Percentiles rank a stretch among this genome's conserved stretches.
Conservation (phyloP, 164 flowering plant species). For the Amborella trichopoda region DNA sequence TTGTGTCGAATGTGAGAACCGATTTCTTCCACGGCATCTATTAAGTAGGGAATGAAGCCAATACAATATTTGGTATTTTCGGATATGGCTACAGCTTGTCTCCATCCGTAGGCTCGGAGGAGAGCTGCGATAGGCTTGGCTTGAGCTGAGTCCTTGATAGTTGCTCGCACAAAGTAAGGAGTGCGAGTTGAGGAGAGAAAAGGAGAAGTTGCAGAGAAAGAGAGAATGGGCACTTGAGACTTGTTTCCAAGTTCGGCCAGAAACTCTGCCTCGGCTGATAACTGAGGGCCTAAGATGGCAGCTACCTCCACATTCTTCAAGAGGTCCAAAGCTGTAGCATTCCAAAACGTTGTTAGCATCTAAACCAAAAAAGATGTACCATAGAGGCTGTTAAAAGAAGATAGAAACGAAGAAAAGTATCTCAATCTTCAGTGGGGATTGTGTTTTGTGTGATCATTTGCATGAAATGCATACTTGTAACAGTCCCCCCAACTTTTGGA, state of each 20-base stretch:
- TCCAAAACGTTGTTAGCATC: neutral
- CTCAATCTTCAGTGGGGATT: too few relatives aligned
- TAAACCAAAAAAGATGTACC: neutral
- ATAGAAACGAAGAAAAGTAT: neutral
- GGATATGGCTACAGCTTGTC: neutral
- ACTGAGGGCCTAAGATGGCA: constrained; percentile 4
- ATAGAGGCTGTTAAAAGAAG: too few relatives aligned
- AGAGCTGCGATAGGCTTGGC: neutral
- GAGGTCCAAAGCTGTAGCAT: neutral
- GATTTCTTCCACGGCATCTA: constrained; percentile 12
- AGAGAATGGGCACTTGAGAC: constrained; percentile 3
- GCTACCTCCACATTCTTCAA: constrained; percentile 1
- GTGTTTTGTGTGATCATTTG: neutral
- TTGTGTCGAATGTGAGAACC: constrained; percentile 18
- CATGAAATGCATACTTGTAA: too few relatives aligned
- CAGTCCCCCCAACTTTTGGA: too few relatives aligned
- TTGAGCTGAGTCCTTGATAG: neutral
- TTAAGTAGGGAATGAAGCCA: constrained; percentile 1
- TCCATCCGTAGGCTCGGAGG: constrained; percentile 2
- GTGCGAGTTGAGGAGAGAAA: neutral
- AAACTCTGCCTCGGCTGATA: neutral
- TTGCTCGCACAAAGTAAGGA: constrained; percentile 1
- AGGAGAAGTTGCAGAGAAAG: constrained; percentile 2
- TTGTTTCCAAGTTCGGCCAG: neutral
- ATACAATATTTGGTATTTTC: neutral